phyloP scores from a whole-genome alignment of 306 rosid species.

The Prunus mongolica region DNA sequence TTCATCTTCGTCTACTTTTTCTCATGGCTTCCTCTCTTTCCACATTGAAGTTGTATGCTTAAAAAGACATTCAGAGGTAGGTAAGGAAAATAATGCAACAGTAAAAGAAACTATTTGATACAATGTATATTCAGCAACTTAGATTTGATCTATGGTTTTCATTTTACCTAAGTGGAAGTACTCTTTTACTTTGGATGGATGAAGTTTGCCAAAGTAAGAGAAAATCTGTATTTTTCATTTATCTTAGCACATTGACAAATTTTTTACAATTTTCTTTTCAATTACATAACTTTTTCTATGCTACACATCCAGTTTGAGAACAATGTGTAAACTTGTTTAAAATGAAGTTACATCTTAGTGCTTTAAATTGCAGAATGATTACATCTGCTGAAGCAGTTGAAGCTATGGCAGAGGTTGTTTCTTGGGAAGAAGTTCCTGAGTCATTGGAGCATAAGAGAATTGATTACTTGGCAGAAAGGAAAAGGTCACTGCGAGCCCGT shows the following conservation, averaged over 20 bases:
- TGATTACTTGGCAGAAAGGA: slow-evolving; percentile 45
- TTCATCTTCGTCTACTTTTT: not conserved
- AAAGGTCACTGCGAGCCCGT: slow-evolving; percentile 53
- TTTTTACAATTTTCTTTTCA: not conserved
- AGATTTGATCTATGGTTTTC: not conserved
- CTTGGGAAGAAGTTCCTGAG: slow-evolving; percentile 26
- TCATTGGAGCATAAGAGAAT: slow-evolving; percentile 28
- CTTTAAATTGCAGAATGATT: slow-evolving; percentile 48
- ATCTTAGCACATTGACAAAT: not conserved
- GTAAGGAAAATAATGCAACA: not conserved
- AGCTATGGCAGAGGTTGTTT: slow-evolving; percentile 19
- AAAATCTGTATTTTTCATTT: not conserved
- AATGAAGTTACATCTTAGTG: not conserved
- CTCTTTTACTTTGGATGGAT: not conserved
- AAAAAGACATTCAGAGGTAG: too few relatives aligned
- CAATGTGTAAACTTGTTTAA: not conserved
- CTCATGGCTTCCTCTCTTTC: too few relatives aligned
- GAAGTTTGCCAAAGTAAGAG: not conserved
- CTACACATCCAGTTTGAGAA: not conserved
- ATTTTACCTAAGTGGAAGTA: not conserved
- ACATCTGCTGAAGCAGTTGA: slow-evolving; percentile 31
- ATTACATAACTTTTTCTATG: not conserved
- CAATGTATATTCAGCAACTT: not conserved
- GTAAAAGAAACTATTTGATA: not conserved
- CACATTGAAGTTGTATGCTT: too few relatives aligned